These are phyloP conservation scores for Pyricularia sp. DNA, from an alignment of 2,329 filamentous ascomycete genomes.

Conservation along the genomic window DNA sequence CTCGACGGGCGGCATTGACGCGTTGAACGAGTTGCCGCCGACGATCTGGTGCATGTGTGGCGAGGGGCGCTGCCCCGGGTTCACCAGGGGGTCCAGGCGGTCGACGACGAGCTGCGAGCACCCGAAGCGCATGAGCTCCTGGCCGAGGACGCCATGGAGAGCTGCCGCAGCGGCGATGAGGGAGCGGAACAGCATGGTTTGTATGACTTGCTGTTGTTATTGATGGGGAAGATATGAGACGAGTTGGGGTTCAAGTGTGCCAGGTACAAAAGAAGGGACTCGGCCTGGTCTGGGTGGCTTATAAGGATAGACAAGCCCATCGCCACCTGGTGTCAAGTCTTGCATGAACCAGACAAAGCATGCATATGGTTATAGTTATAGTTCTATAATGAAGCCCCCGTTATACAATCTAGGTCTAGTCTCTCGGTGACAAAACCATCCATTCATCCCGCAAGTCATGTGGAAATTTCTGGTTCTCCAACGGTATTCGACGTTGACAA, in stretches of 20 bases:
- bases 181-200: constrained; percentile 18
- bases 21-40: constrained; percentile 34
- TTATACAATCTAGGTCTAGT: no score
- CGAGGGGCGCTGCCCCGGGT: constrained; percentile 9
- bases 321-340: no score
- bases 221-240: background rate
- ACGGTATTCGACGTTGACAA: background rate
- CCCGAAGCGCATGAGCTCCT: constrained; percentile 26
- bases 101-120: constrained; percentile 25
- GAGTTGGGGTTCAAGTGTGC: background rate
- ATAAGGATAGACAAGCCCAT: background rate
- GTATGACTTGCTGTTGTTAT: constrained; percentile 2
- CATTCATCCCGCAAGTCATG: no score
- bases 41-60: constrained; percentile 27
- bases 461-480: no score
- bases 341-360: no score
- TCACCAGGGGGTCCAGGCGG: constrained; percentile 14
- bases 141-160: constrained; percentile 14
- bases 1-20: constrained; percentile 27
- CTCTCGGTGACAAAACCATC: no score
- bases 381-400: no score
- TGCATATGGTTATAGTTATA: no score
- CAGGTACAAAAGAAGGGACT: background rate
- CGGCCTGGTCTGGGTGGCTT: background rate
- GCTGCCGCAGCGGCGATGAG: constrained; percentile 16